Evolutionary conservation across 1,284 basidiomycete species (phyloP).

Genomic region (Athelia sp.): DNA sequence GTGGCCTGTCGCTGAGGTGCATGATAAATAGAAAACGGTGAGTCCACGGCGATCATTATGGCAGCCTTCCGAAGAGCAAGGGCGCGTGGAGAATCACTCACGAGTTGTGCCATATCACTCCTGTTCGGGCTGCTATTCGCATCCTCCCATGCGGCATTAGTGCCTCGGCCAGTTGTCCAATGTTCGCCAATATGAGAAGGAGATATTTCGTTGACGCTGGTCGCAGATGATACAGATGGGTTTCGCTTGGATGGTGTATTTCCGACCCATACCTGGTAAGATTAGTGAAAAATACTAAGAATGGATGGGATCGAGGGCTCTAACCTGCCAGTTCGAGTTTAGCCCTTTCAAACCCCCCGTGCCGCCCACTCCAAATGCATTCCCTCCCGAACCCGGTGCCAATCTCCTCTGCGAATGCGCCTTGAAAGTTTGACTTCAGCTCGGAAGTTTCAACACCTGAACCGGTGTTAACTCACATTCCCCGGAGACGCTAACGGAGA

Average conservation of each 20-base stretch:
- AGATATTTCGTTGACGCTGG: conserved; percentile 46
- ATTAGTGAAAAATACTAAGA: conserved; percentile 8
- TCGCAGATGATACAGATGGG: conserved; percentile 55
- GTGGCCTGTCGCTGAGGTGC: conserved; percentile 46
- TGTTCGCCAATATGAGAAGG: conserved; percentile 42
- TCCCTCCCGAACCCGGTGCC: conserved; percentile 32
- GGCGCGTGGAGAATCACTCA: conserved; percentile 16
- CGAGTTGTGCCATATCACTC: conserved; percentile 45
- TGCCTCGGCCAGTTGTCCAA: conserved; percentile 48
- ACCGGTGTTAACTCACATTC: conserved; percentile 36
- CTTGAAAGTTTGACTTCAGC: conserved; percentile 17
- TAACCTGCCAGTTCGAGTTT: conserved; percentile 68
- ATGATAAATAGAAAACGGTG: conserved; percentile 35
- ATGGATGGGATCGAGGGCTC: conserved; percentile 18
- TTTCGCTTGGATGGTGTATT: conserved; percentile 50
- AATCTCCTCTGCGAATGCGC: conserved; percentile 42
- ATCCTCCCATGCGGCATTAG: conserved; percentile 63
- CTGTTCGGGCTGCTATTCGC: conserved; percentile 39
- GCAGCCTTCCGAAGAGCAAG: background rate
- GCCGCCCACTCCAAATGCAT: conserved; percentile 46
- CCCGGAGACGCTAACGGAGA: conserved; percentile 55
- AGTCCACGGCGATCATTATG: conserved; percentile 18
- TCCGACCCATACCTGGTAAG: conserved; percentile 55
- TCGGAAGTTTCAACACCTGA: conserved; percentile 6
- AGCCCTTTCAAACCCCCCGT: conserved; percentile 50